Percentiles rank a stretch among this genome's conserved stretches.
Evolutionary conservation across 2,329 filamentous ascomycete genomes (phyloP).

Genomic region (Aspergillus udagawae): DNA sequence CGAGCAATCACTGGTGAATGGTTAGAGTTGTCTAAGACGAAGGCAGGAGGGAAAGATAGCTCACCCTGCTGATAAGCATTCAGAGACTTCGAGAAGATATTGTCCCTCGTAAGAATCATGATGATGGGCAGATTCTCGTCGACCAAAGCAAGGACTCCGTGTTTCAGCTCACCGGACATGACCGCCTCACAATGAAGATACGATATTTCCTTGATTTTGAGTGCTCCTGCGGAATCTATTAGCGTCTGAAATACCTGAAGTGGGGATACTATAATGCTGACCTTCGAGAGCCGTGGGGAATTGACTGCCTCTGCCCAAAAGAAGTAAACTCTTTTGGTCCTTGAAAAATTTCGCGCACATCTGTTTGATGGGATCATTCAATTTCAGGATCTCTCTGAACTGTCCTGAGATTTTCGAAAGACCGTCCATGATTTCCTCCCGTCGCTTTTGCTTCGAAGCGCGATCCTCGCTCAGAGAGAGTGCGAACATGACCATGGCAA

Average conservation of each 20-base stretch:
- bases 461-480: conserved; percentile 94
- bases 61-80: conserved; percentile 97
- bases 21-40: conserved; percentile 23
- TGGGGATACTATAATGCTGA: conserved; percentile 21
- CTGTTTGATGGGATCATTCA: conserved; percentile 91
- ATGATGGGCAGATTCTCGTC: conserved; percentile 99
- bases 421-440: conserved; percentile 94
- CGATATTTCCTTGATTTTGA: conserved; percentile 99
- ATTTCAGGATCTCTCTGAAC: conserved; percentile 85
- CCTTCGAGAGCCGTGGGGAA: conserved; percentile 92
- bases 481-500: conserved; percentile 99
- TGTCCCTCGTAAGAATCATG: conserved; percentile 96
- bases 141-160: conserved; percentile 93
- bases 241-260: conserved; percentile 4
- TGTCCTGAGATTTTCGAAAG: conserved; percentile 82
- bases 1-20: conserved; percentile 75
- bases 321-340: conserved; percentile 91
- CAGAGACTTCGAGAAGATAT: conserved; percentile 97
- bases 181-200: conserved; percentile 99
- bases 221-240: conserved; percentile 54
- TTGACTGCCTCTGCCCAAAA: conserved; percentile 92
- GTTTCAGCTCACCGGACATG: conserved; percentile 99
- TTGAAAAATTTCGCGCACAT: conserved; percentile 90
- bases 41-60: conserved; percentile 19
- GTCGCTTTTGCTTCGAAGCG: conserved; percentile 85